Percentiles rank a stretch among this genome's conserved stretches.
Evolutionary conservation across 129 eudicot genomes (phyloP).

Genomic region (Pittosporum tobira): DNA sequence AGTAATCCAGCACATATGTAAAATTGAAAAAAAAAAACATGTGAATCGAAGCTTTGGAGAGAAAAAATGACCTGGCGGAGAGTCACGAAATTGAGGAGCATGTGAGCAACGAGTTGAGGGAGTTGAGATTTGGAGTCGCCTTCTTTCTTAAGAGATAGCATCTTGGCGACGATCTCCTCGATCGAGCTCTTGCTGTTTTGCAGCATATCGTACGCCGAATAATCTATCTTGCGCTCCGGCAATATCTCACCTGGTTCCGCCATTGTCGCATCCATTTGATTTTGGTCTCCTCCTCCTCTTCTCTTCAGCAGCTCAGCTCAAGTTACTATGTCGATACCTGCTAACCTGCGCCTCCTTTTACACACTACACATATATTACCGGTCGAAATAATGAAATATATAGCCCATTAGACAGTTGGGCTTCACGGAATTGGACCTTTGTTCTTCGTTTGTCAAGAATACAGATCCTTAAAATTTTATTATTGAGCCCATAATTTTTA

Average conservation of each 20-base stretch:
- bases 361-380: too few species aligned
- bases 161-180: slow-evolving; percentile 56
- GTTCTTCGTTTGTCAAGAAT: too few species aligned
- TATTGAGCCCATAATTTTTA: neutral
- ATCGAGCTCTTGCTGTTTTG: slow-evolving; percentile 43
- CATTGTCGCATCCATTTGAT: slow-evolving; percentile 69
- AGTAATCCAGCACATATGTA: too few species aligned
- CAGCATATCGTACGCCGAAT: slow-evolving; percentile 61
- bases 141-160: slow-evolving; percentile 60
- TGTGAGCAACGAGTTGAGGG: slow-evolving; percentile 68
- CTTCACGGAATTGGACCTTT: too few species aligned
- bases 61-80: slow-evolving; percentile 65
- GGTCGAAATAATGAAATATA: too few species aligned
- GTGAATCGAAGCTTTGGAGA: neutral
- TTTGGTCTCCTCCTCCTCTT: neutral
- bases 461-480: neutral
- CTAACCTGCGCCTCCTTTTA: too few species aligned
- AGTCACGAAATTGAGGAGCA: slow-evolving; percentile 70
- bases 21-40: neutral
- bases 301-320: neutral
- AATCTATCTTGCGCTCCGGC: slow-evolving; percentile 70
- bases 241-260: slow-evolving; percentile 74
- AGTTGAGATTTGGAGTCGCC: slow-evolving; percentile 49
- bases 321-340: neutral
- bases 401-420: neutral